Conservation (phyloP, 2,329 filamentous ascomycete genomes). For the Scortechinia acanthostroma region DNA sequence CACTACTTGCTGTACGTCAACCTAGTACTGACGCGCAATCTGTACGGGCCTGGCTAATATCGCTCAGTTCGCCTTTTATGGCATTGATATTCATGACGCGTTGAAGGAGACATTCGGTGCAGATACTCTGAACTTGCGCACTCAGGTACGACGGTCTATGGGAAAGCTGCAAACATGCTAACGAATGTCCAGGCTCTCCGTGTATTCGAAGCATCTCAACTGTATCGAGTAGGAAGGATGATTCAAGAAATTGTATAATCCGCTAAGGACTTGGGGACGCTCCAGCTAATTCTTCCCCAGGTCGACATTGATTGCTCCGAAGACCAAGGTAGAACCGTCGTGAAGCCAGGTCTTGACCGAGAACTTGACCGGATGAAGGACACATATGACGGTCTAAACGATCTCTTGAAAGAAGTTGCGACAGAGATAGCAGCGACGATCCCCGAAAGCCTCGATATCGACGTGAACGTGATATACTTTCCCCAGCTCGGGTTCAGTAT, state of each 20-base stretch:
- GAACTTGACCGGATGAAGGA: constrained; percentile 1
- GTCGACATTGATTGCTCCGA: constrained; percentile 2
- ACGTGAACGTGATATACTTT: constrained; percentile 3
- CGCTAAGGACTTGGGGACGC: too few species aligned
- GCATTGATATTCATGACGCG: neutral
- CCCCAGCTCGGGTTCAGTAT: constrained; percentile 2
- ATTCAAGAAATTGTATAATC: constrained; percentile 2
- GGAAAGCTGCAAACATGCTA: neutral
- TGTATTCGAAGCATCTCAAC: neutral
- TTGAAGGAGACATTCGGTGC: neutral
- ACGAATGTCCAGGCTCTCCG: neutral
- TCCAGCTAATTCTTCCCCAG: too few species aligned
- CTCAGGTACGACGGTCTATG: neutral
- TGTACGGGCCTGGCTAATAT: too few species aligned
- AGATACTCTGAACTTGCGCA: neutral
- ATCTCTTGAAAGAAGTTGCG: neutral
- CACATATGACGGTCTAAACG: neutral
- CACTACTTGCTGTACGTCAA: neutral
- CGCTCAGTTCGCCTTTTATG: constrained; percentile 1
- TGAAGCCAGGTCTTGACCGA: neutral
- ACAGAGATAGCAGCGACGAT: neutral
- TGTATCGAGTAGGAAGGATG: neutral
- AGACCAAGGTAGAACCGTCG: neutral
- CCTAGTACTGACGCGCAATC: too few species aligned
- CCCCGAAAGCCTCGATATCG: neutral